Percentiles rank a stretch among this genome's conserved stretches.
These are phyloP conservation scores for Theileria equi DNA, from an alignment of 169 alveolate species.

Conservation along the genomic window DNA sequence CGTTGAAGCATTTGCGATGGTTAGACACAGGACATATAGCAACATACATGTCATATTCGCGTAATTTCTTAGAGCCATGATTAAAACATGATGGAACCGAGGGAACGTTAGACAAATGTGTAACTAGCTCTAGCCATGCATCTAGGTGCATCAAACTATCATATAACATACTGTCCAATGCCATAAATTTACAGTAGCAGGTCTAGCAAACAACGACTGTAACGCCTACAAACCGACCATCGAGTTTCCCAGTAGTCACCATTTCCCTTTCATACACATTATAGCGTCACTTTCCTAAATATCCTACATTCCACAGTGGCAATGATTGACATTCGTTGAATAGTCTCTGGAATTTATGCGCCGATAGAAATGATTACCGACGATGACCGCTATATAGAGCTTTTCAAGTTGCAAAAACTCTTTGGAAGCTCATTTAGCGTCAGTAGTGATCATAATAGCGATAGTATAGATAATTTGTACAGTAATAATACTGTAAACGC, in stretches of 20 bases:
- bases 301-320: too few species aligned
- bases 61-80: background rate
- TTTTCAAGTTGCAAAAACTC: conserved; percentile 48
- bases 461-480: conserved; percentile 22
- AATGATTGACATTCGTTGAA: too few species aligned
- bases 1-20: conserved; percentile 5
- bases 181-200: too few species aligned
- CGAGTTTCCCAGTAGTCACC: too few species aligned
- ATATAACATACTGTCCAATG: too few species aligned
- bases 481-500: conserved; percentile 1
- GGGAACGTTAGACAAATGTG: background rate
- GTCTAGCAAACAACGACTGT: too few species aligned
- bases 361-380: too few species aligned
- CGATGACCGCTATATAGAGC: conserved; percentile 53
- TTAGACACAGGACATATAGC: background rate
- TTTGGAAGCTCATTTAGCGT: conserved; percentile 32
- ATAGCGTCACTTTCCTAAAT: too few species aligned
- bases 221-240: too few species aligned
- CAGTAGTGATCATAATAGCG: background rate
- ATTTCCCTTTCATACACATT: too few species aligned
- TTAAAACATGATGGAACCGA: background rate
- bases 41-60: background rate
- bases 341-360: too few species aligned
- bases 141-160: conserved; percentile 11
- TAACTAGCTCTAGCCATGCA: too few species aligned